Evolutionary conservation across 176 grass and related monocot genomes (phyloP).

Genomic region (Typha latifolia): DNA sequence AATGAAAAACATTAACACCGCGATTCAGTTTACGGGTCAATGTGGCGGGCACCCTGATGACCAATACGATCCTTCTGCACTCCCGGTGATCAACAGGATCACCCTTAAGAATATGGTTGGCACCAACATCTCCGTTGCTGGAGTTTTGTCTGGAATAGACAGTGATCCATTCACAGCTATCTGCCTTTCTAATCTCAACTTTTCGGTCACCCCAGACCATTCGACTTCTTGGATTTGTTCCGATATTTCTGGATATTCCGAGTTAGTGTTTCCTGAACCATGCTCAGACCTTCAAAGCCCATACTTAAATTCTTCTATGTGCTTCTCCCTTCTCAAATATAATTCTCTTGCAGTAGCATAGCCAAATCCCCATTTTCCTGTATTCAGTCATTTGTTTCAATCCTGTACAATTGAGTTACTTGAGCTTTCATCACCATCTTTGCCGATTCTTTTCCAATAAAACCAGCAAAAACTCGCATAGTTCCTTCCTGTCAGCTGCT

Average conservation of each 20-base stretch:
- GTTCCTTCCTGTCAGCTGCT: conserved; percentile 1
- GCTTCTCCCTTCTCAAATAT: conserved; percentile 51
- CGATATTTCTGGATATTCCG: conserved; percentile 63
- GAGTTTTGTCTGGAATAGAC: conserved; percentile 62
- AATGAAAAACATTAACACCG: conserved; percentile 45
- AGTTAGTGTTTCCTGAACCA: conserved; percentile 52
- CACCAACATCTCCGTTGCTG: conserved; percentile 50
- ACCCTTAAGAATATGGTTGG: conserved; percentile 64
- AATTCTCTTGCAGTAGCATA: conserved; percentile 37
- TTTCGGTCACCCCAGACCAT: conserved; percentile 21
- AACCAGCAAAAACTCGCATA: conserved; percentile 20
- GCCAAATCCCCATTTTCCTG: conserved; percentile 15
- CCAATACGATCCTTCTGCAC: conserved; percentile 42
- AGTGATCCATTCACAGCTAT: conserved; percentile 55
- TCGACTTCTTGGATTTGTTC: conserved; percentile 58
- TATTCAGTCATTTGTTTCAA: conserved; percentile 26
- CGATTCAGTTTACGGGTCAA: conserved; percentile 64
- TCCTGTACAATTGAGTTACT: conserved; percentile 37
- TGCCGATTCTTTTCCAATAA: conserved; percentile 60
- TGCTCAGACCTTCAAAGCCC: conserved; percentile 44
- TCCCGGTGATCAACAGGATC: conserved; percentile 46
- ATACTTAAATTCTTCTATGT: conserved; percentile 46
- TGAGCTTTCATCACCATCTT: conserved; percentile 17
- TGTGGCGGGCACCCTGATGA: conserved; percentile 44
- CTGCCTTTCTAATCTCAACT: conserved; percentile 59